Evolutionary conservation across 208 protist species (phyloP), one percentile per base, ranked within the genome.

Genomic region (Leishmania braziliensis): DNA sequence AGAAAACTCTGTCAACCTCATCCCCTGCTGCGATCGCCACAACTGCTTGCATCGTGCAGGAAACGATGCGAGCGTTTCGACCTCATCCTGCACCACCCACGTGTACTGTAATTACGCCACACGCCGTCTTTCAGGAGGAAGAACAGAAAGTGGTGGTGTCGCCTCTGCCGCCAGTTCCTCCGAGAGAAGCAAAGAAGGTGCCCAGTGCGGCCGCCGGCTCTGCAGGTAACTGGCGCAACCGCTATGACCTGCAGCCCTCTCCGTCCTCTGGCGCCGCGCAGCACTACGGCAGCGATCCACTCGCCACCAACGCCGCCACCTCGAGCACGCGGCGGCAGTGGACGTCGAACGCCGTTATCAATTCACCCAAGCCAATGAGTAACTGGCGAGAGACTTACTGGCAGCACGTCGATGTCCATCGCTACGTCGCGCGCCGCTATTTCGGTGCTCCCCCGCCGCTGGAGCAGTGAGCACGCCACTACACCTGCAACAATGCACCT

Each of bases 391-490:
- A 89, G 8, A 75, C 81, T 33, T 88, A 95, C 68, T 97, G 89
- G 87, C 69, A 91, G 66, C 82, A 96, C 83, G 84, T 96, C 9
- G 94, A 97, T 72, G 94, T 96, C 48, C 94, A 95, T 74, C 92
- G 92, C 12, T 97, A 97, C 84, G 73, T 93, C 70, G 85, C 89
- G 43, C 89, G 92, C 39, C 89, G 90, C 58, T 94, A 93, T 79
- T 90, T 92, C 81, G 88, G 91, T 46, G 76, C 79, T 26, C 84
- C 91, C 5, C 91, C 90, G 18, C 88, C 86, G 26, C 78, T 84
- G 79, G 90, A 94, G 73, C 84, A 92, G 69, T 89, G 51, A 86
- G 48, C 14, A 33, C 46, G 20, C 14, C 10, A 8, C 5, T 16
- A 48, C 29, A 75, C 53, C 58, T 12, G 23, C 18, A 70, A 60